phyloP scores from a whole-genome alignment of 2,329 filamentous ascomycete species.

The Nannizziopsis arthrosporioides region DNA sequence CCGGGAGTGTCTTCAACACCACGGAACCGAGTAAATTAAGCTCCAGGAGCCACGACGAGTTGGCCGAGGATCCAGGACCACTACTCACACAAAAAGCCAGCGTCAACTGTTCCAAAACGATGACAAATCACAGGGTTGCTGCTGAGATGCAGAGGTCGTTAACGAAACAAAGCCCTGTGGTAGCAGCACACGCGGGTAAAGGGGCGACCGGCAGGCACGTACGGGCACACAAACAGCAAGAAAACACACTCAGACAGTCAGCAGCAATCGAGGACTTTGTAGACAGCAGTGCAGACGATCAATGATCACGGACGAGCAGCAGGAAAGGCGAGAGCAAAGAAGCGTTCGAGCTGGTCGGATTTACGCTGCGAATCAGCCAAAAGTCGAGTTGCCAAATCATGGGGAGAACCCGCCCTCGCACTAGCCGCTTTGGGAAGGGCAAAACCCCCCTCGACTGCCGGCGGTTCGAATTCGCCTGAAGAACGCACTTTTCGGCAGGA shows the following conservation, averaged over 20 bases:
- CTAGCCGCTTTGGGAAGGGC: conserved; percentile 15
- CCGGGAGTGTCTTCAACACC: neutral
- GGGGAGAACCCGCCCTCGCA: conserved; percentile 4
- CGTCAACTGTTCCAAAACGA: neutral
- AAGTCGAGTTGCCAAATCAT: conserved; percentile 11
- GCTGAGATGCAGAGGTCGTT: neutral
- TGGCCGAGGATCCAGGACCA: neutral
- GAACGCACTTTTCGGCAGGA: no score
- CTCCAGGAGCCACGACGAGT: neutral
- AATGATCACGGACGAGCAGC: neutral
- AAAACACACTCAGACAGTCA: neutral
- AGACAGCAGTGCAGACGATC: neutral
- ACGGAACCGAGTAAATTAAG: neutral
- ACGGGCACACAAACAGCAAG: neutral
- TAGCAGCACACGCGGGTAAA: neutral
- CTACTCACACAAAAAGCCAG: conserved; percentile 6
- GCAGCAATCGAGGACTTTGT: neutral
- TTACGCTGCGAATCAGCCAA: conserved; percentile 4
- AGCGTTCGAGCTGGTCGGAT: conserved; percentile 6
- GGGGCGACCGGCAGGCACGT: neutral
- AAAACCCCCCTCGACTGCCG: conserved; percentile 5
- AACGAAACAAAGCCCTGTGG: neutral
- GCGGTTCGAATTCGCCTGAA: neutral
- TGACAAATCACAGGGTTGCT: conserved; percentile 5
- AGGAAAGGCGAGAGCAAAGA: neutral